Evolutionary conservation across 768 basidiomycete genomes (phyloP).

Genomic region (Clavaria fumosa): DNA sequence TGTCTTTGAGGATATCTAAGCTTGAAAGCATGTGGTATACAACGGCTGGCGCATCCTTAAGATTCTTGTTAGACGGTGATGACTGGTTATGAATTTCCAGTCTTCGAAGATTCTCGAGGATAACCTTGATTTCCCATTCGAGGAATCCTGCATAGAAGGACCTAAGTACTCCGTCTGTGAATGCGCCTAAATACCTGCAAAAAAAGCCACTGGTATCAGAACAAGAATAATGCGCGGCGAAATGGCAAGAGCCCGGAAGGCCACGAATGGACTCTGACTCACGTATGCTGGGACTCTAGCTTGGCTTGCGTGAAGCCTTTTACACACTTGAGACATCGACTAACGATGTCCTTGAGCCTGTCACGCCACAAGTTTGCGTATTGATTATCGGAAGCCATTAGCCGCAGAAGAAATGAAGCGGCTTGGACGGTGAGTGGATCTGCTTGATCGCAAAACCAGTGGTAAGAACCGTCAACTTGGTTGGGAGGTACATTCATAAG

Average conservation of each 20-base stretch:
- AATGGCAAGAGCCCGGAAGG: neutral
- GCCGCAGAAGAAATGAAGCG: conserved; percentile 67
- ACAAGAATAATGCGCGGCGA: too few species aligned
- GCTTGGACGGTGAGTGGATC: conserved; percentile 40
- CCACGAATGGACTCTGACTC: conserved; percentile 20
- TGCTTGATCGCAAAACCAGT: conserved; percentile 74
- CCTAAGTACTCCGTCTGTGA: conserved; percentile 30
- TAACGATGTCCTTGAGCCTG: conserved; percentile 37
- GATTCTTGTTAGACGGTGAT: conserved; percentile 10
- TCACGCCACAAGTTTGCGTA: conserved; percentile 50
- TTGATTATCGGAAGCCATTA: conserved; percentile 60
- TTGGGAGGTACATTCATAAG: conserved; percentile 32
- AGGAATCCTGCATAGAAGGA: conserved; percentile 51
- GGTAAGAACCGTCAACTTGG: conserved; percentile 26
- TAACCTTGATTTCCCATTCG: conserved; percentile 43
- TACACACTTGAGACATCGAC: conserved; percentile 56
- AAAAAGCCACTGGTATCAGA: conserved; percentile 7
- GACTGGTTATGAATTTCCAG: conserved; percentile 12
- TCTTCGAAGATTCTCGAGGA: conserved; percentile 32
- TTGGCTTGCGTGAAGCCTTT: conserved; percentile 51
- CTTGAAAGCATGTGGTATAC: conserved; percentile 52
- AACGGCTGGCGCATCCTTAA: conserved; percentile 32
- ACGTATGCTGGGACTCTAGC: conserved; percentile 52
- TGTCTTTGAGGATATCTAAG: conserved; percentile 37
- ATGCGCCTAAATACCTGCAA: conserved; percentile 61